Evolutionary conservation across 1,284 basidiomycete species (phyloP), one percentile per base, ranked within the genome.

Genomic region (Trametes versicolor): DNA sequence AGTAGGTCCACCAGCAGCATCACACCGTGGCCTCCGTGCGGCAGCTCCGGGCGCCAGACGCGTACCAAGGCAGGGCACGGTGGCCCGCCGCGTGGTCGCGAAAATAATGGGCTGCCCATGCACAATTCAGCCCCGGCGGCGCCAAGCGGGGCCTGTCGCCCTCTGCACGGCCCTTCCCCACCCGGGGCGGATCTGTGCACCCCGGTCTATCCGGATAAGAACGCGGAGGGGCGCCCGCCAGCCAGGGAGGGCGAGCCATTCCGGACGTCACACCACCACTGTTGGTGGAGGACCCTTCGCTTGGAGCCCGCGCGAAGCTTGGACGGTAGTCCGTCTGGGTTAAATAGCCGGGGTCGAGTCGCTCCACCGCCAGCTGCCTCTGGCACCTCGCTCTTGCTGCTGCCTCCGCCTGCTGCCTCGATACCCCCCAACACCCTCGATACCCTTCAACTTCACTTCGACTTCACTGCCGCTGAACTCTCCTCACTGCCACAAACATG

Each of bases 191-290:
- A 36, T 34, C 55, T 56, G 57, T 29, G 29, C 52, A 49, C 48
- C 56, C 63, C 66, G 63, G 66, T 53, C 50, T 60, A 58, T 65
- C 64, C 67, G 64, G 64, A 65, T 53, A 64, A 37, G 55, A 58
- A 27, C 49, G 51, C 29, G 55, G 36, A 55, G 53, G 53, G 53
- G 53, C 47, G 60, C 37, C 9, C 45, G 45, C 29, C 36, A 19
- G 50, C 19, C 37, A 39, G 37, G 37, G n/a, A 48, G 45, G 58
- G 39, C 60, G 48, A 53, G 63, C 37, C 53, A 27, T 27, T 39
- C 36, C 37, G 23, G 37, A 43, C 67, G 64, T 68, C 67, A 68
- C 67, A 62, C 43, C 58, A 27, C 48, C 48, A 23, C 39, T 36
- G 56, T 23, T 49, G 29, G 13, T 27, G 49, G 27, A 25, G 64